Evolutionary conservation across 2,329 filamentous ascomycete species (phyloP), one percentile per base, ranked within the genome.

Genomic region (Arthrobotrys musiformis): DNA sequence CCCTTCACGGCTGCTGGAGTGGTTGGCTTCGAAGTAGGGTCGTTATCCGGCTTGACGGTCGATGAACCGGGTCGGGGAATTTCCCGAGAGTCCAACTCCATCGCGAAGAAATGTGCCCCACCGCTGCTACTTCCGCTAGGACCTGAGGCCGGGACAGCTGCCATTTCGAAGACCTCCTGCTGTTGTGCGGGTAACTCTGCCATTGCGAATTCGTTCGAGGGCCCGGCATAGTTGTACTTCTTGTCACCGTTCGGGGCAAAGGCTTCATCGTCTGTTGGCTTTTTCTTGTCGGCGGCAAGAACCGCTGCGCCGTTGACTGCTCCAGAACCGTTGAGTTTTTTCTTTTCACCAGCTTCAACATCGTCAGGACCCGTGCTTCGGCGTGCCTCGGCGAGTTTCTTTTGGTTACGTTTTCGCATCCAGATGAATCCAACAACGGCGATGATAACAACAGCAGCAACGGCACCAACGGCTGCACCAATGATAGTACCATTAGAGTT

Each of bases 361-460:
- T 76, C 72, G 22, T 56, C 26, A 9, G 17, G 56, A 37, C 22
- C 28, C n/a, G n/a, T 35, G 15, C 28, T 42, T n/a, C 58, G 56
- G 30, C 60, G 54, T 22, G 72, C 72, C 22, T 70, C 72, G 5
- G 64, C 72, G 26, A 76, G 58, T 61, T 76, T 76, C 64, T 60
- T 70, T 61, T 76, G 64, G 13, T 76, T 76, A 17, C 72, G 72
- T 24, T 76, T 76, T 35, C 72, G 56, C 72, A 76, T 76, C 72
- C 64, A 76, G 40, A 76, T 76, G 24, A 76, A 76, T 13, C 58
- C 72, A 15, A 40, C 17, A 35, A 70, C 30, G 19, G 72, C 72
- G 19, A 76, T 64, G 2, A 61, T 35, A 7, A 76, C 46, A 28
- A 76, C 72, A 22, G 48, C 72, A 3, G 58, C 72, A 30, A 76